Base-by-base conservation (phyloP, 2,329 filamentous ascomycete genomes). In the Didymella pinodella region DNA sequence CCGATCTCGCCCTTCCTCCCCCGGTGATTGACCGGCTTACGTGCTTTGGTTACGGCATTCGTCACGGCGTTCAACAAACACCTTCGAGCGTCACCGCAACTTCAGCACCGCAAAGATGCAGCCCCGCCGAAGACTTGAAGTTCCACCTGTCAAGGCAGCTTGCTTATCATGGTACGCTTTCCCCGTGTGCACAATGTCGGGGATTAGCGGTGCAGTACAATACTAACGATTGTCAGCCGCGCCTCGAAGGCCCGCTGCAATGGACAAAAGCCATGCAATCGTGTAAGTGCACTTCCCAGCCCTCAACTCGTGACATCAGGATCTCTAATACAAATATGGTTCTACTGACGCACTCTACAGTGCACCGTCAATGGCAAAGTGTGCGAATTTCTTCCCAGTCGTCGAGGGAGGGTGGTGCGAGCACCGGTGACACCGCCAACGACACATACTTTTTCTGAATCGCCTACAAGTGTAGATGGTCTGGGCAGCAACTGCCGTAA, bases 211-310 rank as follows among this genome's bases (percentile, higher is more conserved):
- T n/a, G 14, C 36, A 40, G 36, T 14, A 49, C 2, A 7, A 34
- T 46, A 28, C 46, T 59, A 34, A 59, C n/a, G 18, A 31, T 12
- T 1, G 10, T 20, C 20, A 59, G 56, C n/a, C 56, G 56, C 40
- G 50, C 56, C 41, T 59, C 56, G 5, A 59, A 59, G 16, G 51
- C 56, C 32, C 56, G 56, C 12, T 59, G 56, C 40, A 50, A 59
- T 29, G 51, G 56, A 26, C 50, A 50, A 8, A 54, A 44, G 1
- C 56, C 56, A 10, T 59, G 56, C 40, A 54, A 59, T 18, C 32
- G 51, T n/a, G 56, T 54, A n/a, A 46, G 49, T 44, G 1, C 26
- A 22, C 20, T 11, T 11, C 11, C 1, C 12, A 43, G 3, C 4
- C 7, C 12, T 43, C 11, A 26, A 43, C 36, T 40, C 10, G 2